Conservation (phyloP, 306 rosid species). For the Glycine latifolia region DNA sequence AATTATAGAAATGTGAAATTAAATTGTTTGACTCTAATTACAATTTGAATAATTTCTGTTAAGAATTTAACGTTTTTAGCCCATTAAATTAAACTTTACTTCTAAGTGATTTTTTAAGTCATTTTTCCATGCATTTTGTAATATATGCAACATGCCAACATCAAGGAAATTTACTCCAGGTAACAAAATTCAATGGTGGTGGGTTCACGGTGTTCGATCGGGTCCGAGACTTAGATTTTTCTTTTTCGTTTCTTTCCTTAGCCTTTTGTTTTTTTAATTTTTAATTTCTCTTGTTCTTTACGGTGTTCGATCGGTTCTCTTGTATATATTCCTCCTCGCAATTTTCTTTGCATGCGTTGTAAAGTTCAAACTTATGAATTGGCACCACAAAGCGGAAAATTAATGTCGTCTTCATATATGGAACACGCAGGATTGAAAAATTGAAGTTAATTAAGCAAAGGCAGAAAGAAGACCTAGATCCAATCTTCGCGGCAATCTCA, state of each 20-base stretch:
- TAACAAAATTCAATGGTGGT: slow-evolving; percentile 35
- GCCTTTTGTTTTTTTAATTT: not conserved
- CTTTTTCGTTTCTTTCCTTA: not conserved
- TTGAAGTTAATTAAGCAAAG: not conserved
- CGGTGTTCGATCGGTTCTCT: no score
- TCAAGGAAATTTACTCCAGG: slow-evolving; percentile 20
- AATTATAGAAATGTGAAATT: not conserved
- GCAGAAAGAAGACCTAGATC: not conserved
- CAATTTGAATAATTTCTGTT: not conserved
- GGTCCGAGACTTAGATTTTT: slow-evolving; percentile 14
- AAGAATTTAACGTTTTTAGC: not conserved
- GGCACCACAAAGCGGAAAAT: slow-evolving; percentile 38
- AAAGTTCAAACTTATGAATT: slow-evolving; percentile 60
- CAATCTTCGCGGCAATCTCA: slow-evolving; percentile 31
- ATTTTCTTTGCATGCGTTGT: slow-evolving; percentile 58
- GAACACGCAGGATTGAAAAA: slow-evolving; percentile 13
- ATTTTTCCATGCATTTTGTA: not conserved
- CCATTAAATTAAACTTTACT: not conserved
- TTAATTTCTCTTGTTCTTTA: not conserved
- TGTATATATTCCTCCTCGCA: slow-evolving; percentile 43
- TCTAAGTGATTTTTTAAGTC: not conserved
- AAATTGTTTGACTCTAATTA: not conserved
- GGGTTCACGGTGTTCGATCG: slow-evolving; percentile 40
- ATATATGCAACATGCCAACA: not conserved
- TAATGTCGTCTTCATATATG: slow-evolving; percentile 26